Conservation (phyloP, 2,329 filamentous ascomycete species). For the Cercospora berteroae region DNA sequence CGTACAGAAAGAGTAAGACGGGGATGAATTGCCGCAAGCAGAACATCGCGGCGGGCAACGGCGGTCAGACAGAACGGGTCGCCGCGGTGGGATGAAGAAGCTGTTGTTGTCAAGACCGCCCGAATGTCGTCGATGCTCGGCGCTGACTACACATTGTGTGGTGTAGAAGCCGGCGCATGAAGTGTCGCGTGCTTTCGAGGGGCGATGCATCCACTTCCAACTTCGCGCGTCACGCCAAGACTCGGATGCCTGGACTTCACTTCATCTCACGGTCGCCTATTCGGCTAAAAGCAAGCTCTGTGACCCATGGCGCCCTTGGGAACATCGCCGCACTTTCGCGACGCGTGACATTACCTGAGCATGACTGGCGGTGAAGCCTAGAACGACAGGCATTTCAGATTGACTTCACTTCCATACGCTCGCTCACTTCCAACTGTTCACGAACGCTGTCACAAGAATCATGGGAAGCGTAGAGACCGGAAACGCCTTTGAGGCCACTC, state of each 20-base stretch:
- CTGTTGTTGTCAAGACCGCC: background rate
- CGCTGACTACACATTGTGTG: background rate
- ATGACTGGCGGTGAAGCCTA: background rate
- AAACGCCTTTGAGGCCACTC: conserved; percentile 32
- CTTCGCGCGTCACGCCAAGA: background rate
- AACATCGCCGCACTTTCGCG: background rate
- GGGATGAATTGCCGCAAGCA: conserved; percentile 6
- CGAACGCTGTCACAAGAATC: background rate
- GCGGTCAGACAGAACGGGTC: background rate
- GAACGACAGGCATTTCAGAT: background rate
- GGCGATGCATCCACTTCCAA: background rate
- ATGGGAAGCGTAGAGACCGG: conserved; percentile 3
- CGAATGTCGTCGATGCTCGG: background rate
- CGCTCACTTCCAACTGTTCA: background rate
- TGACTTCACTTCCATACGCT: background rate
- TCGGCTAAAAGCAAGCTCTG: background rate
- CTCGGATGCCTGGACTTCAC: background rate
- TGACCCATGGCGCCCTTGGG: background rate
- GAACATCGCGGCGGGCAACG: background rate
- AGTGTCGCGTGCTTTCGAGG: conserved; percentile 1
- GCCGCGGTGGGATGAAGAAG: background rate
- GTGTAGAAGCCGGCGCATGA: background rate
- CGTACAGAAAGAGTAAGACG: conserved; percentile 8
- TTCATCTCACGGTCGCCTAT: background rate
- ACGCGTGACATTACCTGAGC: background rate